These are phyloP conservation scores for Colletotrichum plurivorum DNA, from an alignment of 2,329 filamentous ascomycete genomes.

Conservation along the genomic window DNA sequence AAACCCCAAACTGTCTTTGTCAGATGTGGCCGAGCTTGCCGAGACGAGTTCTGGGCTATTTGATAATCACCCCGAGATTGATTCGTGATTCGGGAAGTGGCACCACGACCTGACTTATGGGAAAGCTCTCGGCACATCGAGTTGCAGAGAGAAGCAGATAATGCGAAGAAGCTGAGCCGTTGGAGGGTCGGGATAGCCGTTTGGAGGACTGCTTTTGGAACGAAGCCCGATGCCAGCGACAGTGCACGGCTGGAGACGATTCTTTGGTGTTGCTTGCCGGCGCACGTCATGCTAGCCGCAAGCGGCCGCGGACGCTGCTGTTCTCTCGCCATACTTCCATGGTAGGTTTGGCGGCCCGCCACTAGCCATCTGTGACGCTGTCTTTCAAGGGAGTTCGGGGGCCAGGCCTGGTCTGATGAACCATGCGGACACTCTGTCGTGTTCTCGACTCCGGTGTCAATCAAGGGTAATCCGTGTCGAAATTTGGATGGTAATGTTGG, in stretches of 20 bases:
- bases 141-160: not conserved
- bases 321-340: not conserved
- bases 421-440: not conserved
- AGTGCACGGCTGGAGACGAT: constrained; percentile 9
- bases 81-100: not conserved
- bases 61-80: not conserved
- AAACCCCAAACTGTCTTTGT: constrained; percentile 13
- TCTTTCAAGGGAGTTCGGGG: not conserved
- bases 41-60: constrained; percentile 3
- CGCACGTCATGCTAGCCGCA: constrained; percentile 26
- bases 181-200: constrained; percentile 13
- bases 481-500: not conserved
- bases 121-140: not conserved
- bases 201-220: not conserved
- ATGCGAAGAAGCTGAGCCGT: constrained; percentile 7
- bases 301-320: constrained; percentile 12
- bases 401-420: constrained; percentile 2
- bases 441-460: not conserved
- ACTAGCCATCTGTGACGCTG: constrained; percentile 6
- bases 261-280: not conserved
- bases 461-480: not conserved
- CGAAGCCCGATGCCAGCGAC: not conserved
- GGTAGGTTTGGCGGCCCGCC: not conserved
- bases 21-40: not conserved
- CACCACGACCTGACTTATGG: not conserved